Percentiles rank a stretch among this genome's conserved stretches.
These are phyloP conservation scores for Xylariaceae sp. DNA, from an alignment of 2,329 filamentous ascomycete genomes.

Conservation along the genomic window DNA sequence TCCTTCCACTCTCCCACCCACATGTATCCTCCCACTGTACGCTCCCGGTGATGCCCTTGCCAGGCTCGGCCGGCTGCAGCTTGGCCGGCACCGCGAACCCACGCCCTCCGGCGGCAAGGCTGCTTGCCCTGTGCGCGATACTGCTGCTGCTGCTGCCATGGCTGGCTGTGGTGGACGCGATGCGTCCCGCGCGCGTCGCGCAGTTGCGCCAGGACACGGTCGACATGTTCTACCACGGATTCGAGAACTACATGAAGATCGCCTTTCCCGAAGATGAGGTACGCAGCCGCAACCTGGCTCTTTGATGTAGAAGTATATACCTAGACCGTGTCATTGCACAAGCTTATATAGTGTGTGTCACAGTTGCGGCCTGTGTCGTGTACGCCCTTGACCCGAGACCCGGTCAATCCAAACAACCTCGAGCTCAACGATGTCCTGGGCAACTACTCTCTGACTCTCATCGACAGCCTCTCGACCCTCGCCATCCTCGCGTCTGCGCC, in stretches of 20 bases:
- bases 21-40: constrained; percentile 25
- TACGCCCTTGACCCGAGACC: constrained; percentile 74
- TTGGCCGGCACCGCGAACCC: too few species aligned
- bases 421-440: constrained; percentile 92
- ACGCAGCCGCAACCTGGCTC: constrained; percentile 6
- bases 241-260: constrained; percentile 86
- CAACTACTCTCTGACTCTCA: constrained; percentile 92
- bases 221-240: constrained; percentile 94
- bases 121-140: constrained; percentile 21
- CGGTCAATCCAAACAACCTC: constrained; percentile 68
- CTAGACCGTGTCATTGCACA: too few species aligned
- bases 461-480: constrained; percentile 90
- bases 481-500: constrained; percentile 81
- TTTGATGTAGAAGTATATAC: constrained; percentile 11
- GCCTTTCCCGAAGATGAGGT: constrained; percentile 95
- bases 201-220: constrained; percentile 53
- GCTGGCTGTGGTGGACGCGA: constrained; percentile 33
- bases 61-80: constrained; percentile 27
- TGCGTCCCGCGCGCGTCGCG: constrained; percentile 48
- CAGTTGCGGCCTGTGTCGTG: constrained; percentile 82
- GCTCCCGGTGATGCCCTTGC: constrained; percentile 34
- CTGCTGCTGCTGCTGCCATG: constrained; percentile 30
- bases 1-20: too few species aligned
- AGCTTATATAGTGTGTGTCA: constrained; percentile 13
- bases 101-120: too few species aligned